These are phyloP conservation scores for Cyclospora cayetanensis DNA, from an alignment of 169 alveolate genomes.

Conservation along the genomic window DNA sequence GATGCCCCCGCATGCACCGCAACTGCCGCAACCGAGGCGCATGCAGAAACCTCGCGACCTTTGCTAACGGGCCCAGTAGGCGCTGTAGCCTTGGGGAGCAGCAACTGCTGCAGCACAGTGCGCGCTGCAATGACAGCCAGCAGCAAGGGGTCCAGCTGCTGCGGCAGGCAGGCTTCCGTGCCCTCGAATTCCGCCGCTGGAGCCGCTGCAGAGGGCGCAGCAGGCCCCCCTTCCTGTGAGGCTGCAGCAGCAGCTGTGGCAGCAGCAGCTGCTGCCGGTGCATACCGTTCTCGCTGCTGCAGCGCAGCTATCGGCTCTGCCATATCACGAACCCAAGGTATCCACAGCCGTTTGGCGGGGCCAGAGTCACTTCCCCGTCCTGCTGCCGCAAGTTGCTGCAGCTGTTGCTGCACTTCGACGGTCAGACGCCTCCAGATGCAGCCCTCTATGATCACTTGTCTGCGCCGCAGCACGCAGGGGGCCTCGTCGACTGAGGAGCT, in stretches of 20 bases:
- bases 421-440: constrained; percentile 58
- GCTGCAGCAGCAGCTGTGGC: not conserved
- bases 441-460: constrained; percentile 70
- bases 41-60: constrained; percentile 23
- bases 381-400: constrained; percentile 60
- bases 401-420: constrained; percentile 48
- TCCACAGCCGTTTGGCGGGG: constrained; percentile 63
- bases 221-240: not conserved
- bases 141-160: constrained; percentile 64
- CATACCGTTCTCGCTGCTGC: constrained; percentile 53
- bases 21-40: constrained; percentile 16
- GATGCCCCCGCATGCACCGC: not conserved
- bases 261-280: not conserved
- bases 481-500: constrained; percentile 56
- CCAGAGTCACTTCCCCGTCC: constrained; percentile 43
- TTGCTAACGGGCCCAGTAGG: constrained; percentile 48
- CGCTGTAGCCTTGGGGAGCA: constrained; percentile 63
- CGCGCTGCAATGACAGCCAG: constrained; percentile 71
- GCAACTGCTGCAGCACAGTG: constrained; percentile 67
- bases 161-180: constrained; percentile 57
- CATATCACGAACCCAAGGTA: constrained; percentile 63
- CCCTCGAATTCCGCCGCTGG: constrained; percentile 35
- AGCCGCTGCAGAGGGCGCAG: constrained; percentile 44
- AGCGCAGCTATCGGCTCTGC: constrained; percentile 35
- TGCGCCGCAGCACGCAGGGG: constrained; percentile 40